A percentile compares a stretch with the other conserved stretches of the same genome.
Conservation (phyloP, 108 stramenopile genomes). For the Fistulifera solaris region DNA sequence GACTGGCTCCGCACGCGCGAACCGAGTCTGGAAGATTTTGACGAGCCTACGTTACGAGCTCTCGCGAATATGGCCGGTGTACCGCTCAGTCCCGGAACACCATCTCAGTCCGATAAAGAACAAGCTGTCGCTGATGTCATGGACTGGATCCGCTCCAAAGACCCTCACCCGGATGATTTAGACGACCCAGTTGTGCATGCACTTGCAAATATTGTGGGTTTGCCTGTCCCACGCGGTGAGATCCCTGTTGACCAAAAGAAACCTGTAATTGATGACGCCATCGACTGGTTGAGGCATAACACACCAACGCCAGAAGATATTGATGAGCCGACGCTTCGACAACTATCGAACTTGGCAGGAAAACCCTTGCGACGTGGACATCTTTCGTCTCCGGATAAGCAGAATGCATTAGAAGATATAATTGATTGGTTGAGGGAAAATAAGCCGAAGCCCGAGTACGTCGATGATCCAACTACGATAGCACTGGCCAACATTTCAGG, state of each 20-base stretch:
- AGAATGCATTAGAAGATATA: conserved; percentile 19
- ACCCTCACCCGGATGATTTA: conserved; percentile 1
- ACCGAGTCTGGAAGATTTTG: not conserved
- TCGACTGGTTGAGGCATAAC: conserved; percentile 21
- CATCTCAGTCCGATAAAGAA: not conserved
- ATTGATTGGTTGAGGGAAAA: conserved; percentile 24
- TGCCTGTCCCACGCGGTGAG: conserved; percentile 7
- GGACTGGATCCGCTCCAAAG: conserved; percentile 13
- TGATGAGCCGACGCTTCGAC: conserved; percentile 9
- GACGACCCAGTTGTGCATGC: conserved; percentile 6
- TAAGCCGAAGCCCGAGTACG: not conserved
- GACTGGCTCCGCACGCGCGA: conserved; percentile 20
- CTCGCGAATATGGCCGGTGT: conserved; percentile 2
- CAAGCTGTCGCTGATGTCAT: conserved; percentile 11
- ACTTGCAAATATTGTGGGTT: conserved; percentile 9
- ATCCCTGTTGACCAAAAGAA: conserved; percentile 11
- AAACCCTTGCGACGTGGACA: not conserved
- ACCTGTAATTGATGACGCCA: conserved; percentile 10
- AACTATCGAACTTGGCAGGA: conserved; percentile 5
- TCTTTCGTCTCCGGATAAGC: not conserved
- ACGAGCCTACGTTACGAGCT: not conserved
- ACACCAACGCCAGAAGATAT: conserved; percentile 5
- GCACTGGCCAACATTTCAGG: conserved; percentile 7
- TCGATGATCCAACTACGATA: conserved; percentile 8
- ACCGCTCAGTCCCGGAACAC: not conserved